Percentiles rank a stretch among this genome's conserved stretches.
Conservation (phyloP, 345 rosid species). For the Citrus mangshanensis region DNA sequence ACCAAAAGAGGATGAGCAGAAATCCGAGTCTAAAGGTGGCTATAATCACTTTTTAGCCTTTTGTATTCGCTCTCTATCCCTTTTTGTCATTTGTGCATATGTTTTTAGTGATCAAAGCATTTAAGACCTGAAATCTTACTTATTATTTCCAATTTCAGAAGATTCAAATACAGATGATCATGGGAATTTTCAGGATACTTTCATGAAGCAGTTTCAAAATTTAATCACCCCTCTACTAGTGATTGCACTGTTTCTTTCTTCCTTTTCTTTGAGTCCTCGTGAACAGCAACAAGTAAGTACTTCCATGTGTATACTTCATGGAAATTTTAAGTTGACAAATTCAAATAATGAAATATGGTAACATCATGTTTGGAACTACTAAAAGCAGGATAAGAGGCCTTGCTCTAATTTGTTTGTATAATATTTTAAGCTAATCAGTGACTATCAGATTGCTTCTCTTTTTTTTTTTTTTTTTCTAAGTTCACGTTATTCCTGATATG, state of each 20-base stretch:
- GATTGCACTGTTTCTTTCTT: conserved; percentile 46
- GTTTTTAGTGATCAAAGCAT: background rate
- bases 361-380: background rate
- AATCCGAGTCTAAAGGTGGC: conserved; percentile 80
- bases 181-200: conserved; percentile 43
- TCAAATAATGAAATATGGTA: background rate
- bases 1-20: conserved; percentile 71
- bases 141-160: conserved; percentile 46
- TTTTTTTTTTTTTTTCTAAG: background rate
- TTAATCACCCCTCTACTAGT: conserved; percentile 51
- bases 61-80: background rate
- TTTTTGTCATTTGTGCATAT: background rate
- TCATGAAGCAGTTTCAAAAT: conserved; percentile 49
- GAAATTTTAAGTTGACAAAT: background rate
- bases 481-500: background rate
- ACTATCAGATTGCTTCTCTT: background rate
- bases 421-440: background rate
- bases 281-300: conserved; percentile 65
- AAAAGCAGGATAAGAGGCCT: background rate
- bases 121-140: background rate
- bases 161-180: conserved; percentile 59
- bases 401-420: background rate
- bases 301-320: background rate
- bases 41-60: background rate
- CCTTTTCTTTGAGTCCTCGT: conserved; percentile 41